Base-by-base conservation (phyloP, 768 basidiomycete genomes). In the Leccinum sublutescens region DNA sequence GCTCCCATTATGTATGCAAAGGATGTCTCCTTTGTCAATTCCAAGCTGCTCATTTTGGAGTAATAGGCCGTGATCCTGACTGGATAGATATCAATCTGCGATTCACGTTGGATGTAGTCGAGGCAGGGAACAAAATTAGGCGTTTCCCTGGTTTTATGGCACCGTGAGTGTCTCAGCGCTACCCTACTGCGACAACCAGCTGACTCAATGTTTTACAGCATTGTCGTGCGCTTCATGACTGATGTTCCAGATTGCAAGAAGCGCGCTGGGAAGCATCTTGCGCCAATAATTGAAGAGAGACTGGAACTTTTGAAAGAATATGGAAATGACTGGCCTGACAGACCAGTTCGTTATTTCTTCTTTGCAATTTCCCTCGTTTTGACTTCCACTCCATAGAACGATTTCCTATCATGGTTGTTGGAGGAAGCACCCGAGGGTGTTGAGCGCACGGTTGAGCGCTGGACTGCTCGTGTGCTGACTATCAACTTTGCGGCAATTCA, bases 351-450 rank as follows among this genome's bases (percentile, higher is more conserved):
- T 66, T 31, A n/a, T 27, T 27, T 5, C 33, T 27, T 43, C 25
- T 48, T 47, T 40, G 1, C 1, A 12, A 10, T 33, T n/a, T 10
- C 15, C 25, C 8, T 4, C 33, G 1, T 19, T 6, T 29, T 56
- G 31, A 54, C 23, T 12, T 2, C 19, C 1, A 17, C 33, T 21
- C 25, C 15, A n/a, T 36, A 75, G 76, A 68, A 70, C 34, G 76
- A 77, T 54, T 49, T 76, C 23, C 54, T 77, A 11, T 58, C 66
- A 29, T 77, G 76, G 74, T 36, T 75, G 23, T 17, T 75, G 45
- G 71, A 72, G 15, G 66, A 62, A 5, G 74, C 68, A 50, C 58
- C 61, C 1, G 50, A 59, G 6, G 59, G 59, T 15, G 31, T 12
- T 34, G 51, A 73, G 54, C 38, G 58, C 27, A 52, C 70, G 0